Percentiles rank a stretch among this genome's conserved stretches.
phyloP scores from a whole-genome alignment of 1,284 basidiomycete genomes.

The Schizopora paradoxa region DNA sequence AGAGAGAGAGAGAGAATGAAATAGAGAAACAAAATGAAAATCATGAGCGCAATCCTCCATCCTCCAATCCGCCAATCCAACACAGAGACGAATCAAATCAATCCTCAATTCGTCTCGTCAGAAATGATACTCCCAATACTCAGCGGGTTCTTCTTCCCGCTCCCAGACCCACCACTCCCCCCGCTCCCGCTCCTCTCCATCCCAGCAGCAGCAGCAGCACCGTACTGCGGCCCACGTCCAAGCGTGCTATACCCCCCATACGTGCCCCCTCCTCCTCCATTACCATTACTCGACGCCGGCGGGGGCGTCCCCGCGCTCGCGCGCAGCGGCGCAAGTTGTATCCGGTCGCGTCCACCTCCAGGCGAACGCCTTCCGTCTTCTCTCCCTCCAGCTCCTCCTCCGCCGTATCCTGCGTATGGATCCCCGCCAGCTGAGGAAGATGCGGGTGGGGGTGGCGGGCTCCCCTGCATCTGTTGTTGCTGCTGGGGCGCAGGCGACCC shows the following conservation, averaged over 20 bases:
- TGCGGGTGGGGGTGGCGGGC: conserved; percentile 15
- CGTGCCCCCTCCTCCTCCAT: conserved; percentile 21
- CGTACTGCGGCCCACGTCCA: conserved; percentile 27
- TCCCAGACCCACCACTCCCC: conserved; percentile 14
- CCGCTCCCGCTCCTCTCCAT: conserved; percentile 19
- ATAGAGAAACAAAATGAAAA: no score
- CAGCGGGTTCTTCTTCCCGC: conserved; percentile 58
- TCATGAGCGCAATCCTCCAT: no score
- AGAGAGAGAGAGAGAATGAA: no score
- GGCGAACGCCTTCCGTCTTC: conserved; percentile 17
- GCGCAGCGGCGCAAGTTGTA: conserved; percentile 53
- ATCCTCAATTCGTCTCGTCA: conserved; percentile 34
- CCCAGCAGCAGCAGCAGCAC: conserved; percentile 20
- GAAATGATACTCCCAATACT: conserved; percentile 72
- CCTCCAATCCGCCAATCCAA: no score
- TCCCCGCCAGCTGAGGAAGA: neutral
- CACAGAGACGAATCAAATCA: no score
- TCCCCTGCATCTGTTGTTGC: conserved; percentile 8
- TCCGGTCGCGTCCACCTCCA: conserved; percentile 31
- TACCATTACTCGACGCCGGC: conserved; percentile 23
- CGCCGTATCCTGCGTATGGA: neutral
- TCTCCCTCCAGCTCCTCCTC: conserved; percentile 1
- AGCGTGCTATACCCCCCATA: conserved; percentile 16
- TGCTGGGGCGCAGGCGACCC: conserved; percentile 12
- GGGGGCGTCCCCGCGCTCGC: conserved; percentile 16